Base-by-base conservation (phyloP, 352 stramenopile genomes). In the Ophiocytium majus region DNA sequence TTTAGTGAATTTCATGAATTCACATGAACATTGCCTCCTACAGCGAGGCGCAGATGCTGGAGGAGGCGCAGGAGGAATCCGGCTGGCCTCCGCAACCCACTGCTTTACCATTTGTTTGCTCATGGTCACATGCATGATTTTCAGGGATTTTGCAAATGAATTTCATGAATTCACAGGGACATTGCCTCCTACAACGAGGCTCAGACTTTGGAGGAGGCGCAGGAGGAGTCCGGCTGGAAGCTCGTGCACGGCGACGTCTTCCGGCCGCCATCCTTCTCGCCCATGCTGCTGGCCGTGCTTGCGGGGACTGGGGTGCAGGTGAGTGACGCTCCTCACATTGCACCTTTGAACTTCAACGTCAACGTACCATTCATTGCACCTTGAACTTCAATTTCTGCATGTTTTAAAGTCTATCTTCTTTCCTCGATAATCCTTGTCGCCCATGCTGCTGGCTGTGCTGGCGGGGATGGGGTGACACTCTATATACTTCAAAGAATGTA, bases 201-300 rank as follows among this genome's bases (percentile, higher is more conserved):
- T 71, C 93, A 96, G 89, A 96, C 94, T 19, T 93, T 94, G 0
- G 95, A 98, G 81, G 96, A 98, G 82, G 94, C 95, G 0, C 93
- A 97, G 83, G 96, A 98, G 88, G 96, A 98, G 89, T 96, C 91
- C 63, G 96, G 96, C 0, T 98, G 96, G 96, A 98, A 98, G 90
- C 92, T 98, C 28, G 94, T 98, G 49, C 95, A 98, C 85, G 95
- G 95, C 31, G 96, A 98, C 89, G 95, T 99, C n/a, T 99, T 99
- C 91, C 95, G 98, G 66, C 96, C 97, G 81, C 98, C 98, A 99
- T 49, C 99, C 94, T 81, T 97, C 95, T 71, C 90, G 99, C 81
- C 90, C 66, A 89, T 99, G 83, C 88, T 99, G 76, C 91, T 99
- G 23, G 99, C 99, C 86, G 95, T 99, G 10, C 96, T 99, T 76